phyloP scores from a whole-genome alignment of 23 red algal genomes.

The Cyanidioschyzon merolae region DNA sequence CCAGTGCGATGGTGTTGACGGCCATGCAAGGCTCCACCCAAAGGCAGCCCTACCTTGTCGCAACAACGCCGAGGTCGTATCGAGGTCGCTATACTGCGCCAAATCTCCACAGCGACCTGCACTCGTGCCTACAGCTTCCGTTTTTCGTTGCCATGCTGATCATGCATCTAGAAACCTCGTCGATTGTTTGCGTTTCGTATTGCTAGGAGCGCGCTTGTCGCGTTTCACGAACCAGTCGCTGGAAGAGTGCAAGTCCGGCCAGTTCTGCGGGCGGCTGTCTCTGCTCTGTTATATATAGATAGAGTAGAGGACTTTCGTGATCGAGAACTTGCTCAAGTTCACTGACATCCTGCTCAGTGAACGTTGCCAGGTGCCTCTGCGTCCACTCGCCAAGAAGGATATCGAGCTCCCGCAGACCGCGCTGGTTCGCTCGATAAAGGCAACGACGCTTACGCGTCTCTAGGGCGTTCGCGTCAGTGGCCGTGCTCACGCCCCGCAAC shows the following conservation, averaged over 20 bases:
- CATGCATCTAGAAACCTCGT: too few species aligned
- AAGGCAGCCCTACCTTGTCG: too few species aligned
- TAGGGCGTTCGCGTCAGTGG: background rate
- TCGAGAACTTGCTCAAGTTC: slow-evolving; percentile 49
- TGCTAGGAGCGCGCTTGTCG: too few species aligned
- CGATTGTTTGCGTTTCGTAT: too few species aligned
- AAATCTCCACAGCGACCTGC: too few species aligned
- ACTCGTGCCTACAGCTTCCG: too few species aligned
- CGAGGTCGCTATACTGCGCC: too few species aligned
- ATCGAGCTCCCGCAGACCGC: slow-evolving; percentile 89
- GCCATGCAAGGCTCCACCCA: too few species aligned
- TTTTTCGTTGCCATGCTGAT: too few species aligned
- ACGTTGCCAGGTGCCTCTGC: slow-evolving; percentile 14
- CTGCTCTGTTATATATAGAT: slow-evolving; percentile 48
- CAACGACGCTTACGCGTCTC: slow-evolving; percentile 36
- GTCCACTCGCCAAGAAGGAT: slow-evolving; percentile 78
- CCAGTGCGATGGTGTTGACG: too few species aligned
- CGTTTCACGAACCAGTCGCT: background rate
- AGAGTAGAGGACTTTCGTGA: slow-evolving; percentile 57
- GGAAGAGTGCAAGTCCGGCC: background rate
- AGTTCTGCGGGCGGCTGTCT: slow-evolving; percentile 32
- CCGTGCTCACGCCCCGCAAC: background rate
- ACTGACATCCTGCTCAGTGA: slow-evolving; percentile 19
- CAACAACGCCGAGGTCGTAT: too few species aligned
- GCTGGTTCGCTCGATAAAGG: slow-evolving; percentile 59